phyloP scores from a whole-genome alignment of 192 early-diverging fungal species.

The Coemansia sp. region DNA sequence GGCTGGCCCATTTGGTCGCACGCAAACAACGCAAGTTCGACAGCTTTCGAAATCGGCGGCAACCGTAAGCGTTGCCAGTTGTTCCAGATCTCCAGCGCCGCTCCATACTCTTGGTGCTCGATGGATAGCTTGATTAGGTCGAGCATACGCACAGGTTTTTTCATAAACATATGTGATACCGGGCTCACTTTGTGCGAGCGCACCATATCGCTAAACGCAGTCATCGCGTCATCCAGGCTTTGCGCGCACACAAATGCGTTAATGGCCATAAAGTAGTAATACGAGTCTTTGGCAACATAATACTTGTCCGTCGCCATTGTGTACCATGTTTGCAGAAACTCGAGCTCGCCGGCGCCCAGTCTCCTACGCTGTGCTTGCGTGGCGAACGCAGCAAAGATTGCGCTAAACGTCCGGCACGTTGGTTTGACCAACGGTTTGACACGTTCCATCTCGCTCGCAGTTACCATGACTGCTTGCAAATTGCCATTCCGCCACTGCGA shows the following conservation, averaged over 20 bases:
- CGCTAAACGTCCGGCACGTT: constrained; percentile 37
- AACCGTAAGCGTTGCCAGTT: constrained; percentile 24
- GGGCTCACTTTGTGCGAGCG: constrained; percentile 18
- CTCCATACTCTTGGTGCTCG: constrained; percentile 25
- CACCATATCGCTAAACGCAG: constrained; percentile 41
- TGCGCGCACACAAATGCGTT: constrained; percentile 28
- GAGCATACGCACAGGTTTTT: constrained; percentile 14
- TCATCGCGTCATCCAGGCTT: constrained; percentile 31
- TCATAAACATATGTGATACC: constrained; percentile 14
- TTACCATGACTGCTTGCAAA: constrained; percentile 17
- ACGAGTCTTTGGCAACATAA: constrained; percentile 38
- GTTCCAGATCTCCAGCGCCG: constrained; percentile 28
- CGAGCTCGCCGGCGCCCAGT: constrained; percentile 13
- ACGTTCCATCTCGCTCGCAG: constrained; percentile 24
- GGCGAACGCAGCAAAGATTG: constrained; percentile 41
- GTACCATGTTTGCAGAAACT: constrained; percentile 44
- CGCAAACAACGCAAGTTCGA: constrained; percentile 32
- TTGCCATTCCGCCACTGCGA: constrained; percentile 25
- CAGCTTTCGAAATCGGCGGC: constrained; percentile 13
- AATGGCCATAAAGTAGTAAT: constrained; percentile 29
- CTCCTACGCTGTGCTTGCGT: constrained; percentile 10
- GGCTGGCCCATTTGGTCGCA: constrained; percentile 41
- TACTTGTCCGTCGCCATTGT: constrained; percentile 21
- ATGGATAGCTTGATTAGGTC: constrained; percentile 22
- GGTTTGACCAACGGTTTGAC: constrained; percentile 27